Conservation (phyloP, 2,329 filamentous ascomycete genomes). For the Fusarium citri region DNA sequence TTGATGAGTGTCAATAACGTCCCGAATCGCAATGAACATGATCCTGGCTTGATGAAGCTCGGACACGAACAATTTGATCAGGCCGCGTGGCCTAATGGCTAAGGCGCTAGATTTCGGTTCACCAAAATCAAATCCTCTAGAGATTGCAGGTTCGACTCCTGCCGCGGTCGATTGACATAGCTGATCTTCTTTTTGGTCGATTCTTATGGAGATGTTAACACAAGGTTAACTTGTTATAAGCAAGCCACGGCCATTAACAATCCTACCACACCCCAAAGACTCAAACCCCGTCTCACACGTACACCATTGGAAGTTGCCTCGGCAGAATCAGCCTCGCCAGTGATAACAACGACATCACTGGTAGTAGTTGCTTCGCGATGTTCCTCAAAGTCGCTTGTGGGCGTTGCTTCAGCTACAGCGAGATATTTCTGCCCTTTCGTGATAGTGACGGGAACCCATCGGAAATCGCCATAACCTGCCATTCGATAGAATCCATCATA, state of each 20-base stretch:
- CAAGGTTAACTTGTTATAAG: background rate
- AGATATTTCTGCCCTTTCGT: background rate
- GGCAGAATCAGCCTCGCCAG: background rate
- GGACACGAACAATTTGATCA: background rate
- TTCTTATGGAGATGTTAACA: background rate
- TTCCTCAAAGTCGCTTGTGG: background rate
- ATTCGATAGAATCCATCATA: background rate
- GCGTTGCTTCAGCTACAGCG: background rate
- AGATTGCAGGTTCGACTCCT: background rate
- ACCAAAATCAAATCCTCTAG: background rate
- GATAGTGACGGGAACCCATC: background rate
- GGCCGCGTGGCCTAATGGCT: background rate
- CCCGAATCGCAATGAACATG: accelerated
- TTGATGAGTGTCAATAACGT: background rate
- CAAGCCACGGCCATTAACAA: background rate
- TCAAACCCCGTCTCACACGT: background rate
- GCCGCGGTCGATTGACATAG: background rate
- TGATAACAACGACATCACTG: background rate
- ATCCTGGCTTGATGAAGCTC: accelerated
- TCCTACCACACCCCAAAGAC: background rate
- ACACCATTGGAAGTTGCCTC: background rate
- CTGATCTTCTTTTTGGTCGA: background rate
- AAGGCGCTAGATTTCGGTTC: background rate
- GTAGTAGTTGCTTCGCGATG: background rate
- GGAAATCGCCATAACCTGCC: background rate